Evolutionary conservation across 257 asterid species (phyloP).

Genomic region (Coffea canephora): DNA sequence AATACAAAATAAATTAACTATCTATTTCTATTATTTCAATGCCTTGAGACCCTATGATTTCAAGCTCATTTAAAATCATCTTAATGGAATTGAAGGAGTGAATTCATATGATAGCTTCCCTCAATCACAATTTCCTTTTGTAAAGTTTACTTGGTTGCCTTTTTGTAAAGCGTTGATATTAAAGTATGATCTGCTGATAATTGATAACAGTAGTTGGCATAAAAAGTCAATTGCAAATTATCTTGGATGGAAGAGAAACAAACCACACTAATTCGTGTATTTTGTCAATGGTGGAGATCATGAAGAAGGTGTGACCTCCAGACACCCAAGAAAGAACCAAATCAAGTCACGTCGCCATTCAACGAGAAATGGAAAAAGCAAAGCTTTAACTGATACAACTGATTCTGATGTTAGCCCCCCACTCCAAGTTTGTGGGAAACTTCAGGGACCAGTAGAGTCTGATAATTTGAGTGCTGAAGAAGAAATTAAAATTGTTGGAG

Average conservation of each 20-base stretch:
- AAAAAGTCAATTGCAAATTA: not conserved
- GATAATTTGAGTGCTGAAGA: not conserved
- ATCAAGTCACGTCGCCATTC: not conserved
- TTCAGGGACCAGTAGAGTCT: not conserved
- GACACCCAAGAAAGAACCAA: not conserved
- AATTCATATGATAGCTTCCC: not conserved
- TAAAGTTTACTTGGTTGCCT: not conserved
- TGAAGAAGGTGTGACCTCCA: not conserved
- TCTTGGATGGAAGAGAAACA: not conserved
- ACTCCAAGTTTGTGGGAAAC: not conserved
- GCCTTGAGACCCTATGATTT: not conserved
- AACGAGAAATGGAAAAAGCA: conserved; percentile 3
- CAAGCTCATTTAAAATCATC: not conserved
- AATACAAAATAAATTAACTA: not conserved
- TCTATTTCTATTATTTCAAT: not conserved
- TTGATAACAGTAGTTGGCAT: not conserved
- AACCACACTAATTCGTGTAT: not conserved
- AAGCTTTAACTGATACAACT: conserved; percentile 2
- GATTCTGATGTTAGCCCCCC: not conserved
- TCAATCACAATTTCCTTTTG: not conserved
- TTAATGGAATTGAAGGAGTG: not conserved
- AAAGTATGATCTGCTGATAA: not conserved
- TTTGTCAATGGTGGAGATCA: not conserved
- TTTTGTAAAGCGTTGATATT: not conserved
- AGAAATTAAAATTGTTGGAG: not conserved